Base-by-base conservation (phyloP, 208 protist genomes). In the Trypanosomatidae sp. region DNA sequence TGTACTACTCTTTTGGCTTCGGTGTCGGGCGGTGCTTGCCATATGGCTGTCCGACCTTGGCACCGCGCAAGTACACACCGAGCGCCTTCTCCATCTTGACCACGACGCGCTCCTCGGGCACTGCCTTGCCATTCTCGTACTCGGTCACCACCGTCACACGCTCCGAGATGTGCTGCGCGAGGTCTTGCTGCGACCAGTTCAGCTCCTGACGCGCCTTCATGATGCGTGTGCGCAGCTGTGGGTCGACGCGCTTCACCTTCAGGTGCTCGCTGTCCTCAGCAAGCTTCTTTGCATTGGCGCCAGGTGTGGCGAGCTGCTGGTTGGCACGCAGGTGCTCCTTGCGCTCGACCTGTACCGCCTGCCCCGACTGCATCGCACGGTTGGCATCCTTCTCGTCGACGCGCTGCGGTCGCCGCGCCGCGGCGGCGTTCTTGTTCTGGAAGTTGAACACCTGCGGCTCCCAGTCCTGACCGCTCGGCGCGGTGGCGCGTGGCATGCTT, bases 61-160 rank as follows among this genome's bases (percentile, higher is more conserved):
- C 87, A n/a, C 93, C 93, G 25, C 89, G 83, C 7, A 97, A 65
- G 39, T 96, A 77, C 18, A 96, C 23, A 16, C 86, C 84, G 20
- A 97, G 67, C 0, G 87, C 91, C 51, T 88, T 88, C 55, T 97
- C 93, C 70, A 97, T 91, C 67, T 95, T 94, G 10, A 84, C 56
- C 20, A 97, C 52, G 19, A 97, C 66, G 20, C 84, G 73, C 54
- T 95, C 79, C 39, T 96, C 90, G 2, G 87, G 88, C 20, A 96
- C 80, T 6, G 89, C 93, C 61, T 84, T 92, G 13, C 90, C 90
- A 44, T 52, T 92, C 53, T 97, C 93, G 50, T 97, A 97, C 53
- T 96, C 88, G 7, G 70, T 79, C 40, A 95, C 81, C 7, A 91
- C 73, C 0, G 66, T 75, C n/a, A 60, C 78, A 15, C 77, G 73